phyloP scores from a whole-genome alignment of 306 rosid genomes.

The Hippophae rhamnoides region DNA sequence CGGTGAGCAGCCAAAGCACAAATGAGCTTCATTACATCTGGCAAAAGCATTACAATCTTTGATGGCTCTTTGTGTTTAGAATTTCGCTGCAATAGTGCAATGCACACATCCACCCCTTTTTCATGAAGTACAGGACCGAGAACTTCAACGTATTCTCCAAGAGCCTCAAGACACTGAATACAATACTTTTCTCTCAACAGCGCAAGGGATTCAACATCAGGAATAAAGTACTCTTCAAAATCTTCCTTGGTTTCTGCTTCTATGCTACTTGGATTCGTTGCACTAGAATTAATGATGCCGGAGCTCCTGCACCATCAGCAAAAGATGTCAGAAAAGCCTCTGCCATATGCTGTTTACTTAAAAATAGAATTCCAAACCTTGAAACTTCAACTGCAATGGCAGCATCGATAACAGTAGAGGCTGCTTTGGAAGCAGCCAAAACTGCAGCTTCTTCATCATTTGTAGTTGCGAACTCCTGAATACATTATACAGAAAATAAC shows the following conservation, averaged over 20 bases:
- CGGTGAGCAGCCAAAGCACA: conserved; percentile 97
- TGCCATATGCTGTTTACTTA: background rate
- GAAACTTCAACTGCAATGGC: conserved; percentile 74
- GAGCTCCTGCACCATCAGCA: conserved; percentile 49
- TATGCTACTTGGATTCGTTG: conserved; percentile 28
- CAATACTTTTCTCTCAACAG: conserved; percentile 81
- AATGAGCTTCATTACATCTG: conserved; percentile 90
- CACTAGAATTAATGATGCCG: conserved; percentile 23
- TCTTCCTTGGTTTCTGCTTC: conserved; percentile 47
- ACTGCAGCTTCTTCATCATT: conserved; percentile 71
- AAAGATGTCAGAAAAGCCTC: too few species aligned
- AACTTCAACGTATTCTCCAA: conserved; percentile 96
- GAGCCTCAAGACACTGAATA: conserved; percentile 87
- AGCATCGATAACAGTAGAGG: conserved; percentile 88
- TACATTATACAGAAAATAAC: conserved; percentile 14
- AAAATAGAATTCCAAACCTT: conserved; percentile 41
- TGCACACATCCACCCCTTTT: conserved; percentile 93
- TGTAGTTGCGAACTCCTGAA: conserved; percentile 58
- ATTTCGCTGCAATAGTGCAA: conserved; percentile 69
- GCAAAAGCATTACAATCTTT: conserved; percentile 58
- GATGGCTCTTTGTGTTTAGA: conserved; percentile 59
- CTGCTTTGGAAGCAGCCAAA: conserved; percentile 86
- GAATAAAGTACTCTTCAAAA: conserved; percentile 70
- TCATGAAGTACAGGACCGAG: conserved; percentile 97
- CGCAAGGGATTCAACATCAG: conserved; percentile 58